Evolutionary conservation across 768 basidiomycete species (phyloP).

Genomic region (Leccinum subtestaceum): DNA sequence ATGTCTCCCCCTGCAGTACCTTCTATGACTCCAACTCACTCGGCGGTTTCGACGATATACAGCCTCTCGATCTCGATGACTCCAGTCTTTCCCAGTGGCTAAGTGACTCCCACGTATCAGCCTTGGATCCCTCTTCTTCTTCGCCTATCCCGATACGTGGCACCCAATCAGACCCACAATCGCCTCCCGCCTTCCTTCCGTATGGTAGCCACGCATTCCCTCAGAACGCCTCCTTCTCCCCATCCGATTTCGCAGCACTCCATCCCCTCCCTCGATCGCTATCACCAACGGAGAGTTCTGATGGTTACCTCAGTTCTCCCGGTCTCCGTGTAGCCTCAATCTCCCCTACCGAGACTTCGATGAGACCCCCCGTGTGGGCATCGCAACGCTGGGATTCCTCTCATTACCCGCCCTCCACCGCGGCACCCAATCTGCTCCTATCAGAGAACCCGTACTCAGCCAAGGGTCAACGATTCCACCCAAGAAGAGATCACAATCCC

Average conservation of each 20-base stretch:
- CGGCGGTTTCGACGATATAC: slow-evolving; percentile 32
- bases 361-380: slow-evolving; percentile 63
- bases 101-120: slow-evolving; percentile 50
- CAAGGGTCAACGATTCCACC: slow-evolving; percentile 38
- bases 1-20: slow-evolving; percentile 38
- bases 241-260: slow-evolving; percentile 56
- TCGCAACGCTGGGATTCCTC: slow-evolving; percentile 61
- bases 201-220: slow-evolving; percentile 50
- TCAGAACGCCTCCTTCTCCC: slow-evolving; percentile 54
- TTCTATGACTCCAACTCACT: slow-evolving; percentile 35
- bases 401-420: slow-evolving; percentile 43
- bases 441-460: slow-evolving; percentile 42
- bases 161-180: slow-evolving; percentile 41
- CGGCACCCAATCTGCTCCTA: slow-evolving; percentile 48
- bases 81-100: slow-evolving; percentile 57
- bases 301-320: slow-evolving; percentile 41
- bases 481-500: slow-evolving; percentile 41
- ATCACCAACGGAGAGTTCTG: slow-evolving; percentile 54
- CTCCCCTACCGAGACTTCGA: slow-evolving; percentile 59
- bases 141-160: slow-evolving; percentile 64
- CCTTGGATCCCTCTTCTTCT: slow-evolving; percentile 38
- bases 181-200: slow-evolving; percentile 46
- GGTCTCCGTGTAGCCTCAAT: slow-evolving; percentile 51
- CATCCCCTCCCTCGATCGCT: slow-evolving; percentile 62
- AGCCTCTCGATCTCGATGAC: slow-evolving; percentile 41